Evolutionary conservation across 2,329 filamentous ascomycete species (phyloP), one percentile per base, ranked within the genome.

Genomic region (Beauveria scarabaeidicola): DNA sequence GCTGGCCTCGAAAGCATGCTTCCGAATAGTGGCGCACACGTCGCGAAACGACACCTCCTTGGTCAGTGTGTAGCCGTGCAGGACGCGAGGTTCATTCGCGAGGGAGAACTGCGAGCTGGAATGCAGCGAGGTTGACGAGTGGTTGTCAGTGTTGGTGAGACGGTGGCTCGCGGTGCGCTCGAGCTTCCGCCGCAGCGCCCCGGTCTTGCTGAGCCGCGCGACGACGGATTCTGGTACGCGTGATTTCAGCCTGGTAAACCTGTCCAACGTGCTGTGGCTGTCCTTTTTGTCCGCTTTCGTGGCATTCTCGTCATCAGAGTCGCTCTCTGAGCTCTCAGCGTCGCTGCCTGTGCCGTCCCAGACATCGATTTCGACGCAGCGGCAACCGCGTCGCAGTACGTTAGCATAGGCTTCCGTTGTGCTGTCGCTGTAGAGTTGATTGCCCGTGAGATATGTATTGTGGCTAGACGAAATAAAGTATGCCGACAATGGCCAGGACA

Each of bases 391-490:
- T 66, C 91, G 82, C 60, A 97, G 77, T 10, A 92, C 90, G 54
- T 87, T 87, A 65, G 90, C 90, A 77, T 97, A 97, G 2, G 90
- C 89, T 65, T 91, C 89, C 0, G 90, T 91, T 69, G 91, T 95
- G 56, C 91, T 94, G 62, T 88, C 85, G 66, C 91, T 93, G 62
- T 84, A 90, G 15, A 96, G 84, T 76, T 97, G 92, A 69, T 93
- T 89, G 25, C 92, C 92, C 1, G 91, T 84, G 23, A 97, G 82
- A 66, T 97, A 97, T 0, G 92, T 97, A 74, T 97, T 97, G 78
- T 97, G 92, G 60, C 91, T 96, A 66, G 90, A 96, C 63, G 88
- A 95, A 70, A 97, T 90, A 74, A 91, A 96, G 74, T 97, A 97
- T 74, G 91, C 91, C 61, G 91, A 89, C 63, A 97, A 76, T 0